Base-by-base conservation (phyloP, 1,284 basidiomycete species). In the Austroboletus niveus region DNA sequence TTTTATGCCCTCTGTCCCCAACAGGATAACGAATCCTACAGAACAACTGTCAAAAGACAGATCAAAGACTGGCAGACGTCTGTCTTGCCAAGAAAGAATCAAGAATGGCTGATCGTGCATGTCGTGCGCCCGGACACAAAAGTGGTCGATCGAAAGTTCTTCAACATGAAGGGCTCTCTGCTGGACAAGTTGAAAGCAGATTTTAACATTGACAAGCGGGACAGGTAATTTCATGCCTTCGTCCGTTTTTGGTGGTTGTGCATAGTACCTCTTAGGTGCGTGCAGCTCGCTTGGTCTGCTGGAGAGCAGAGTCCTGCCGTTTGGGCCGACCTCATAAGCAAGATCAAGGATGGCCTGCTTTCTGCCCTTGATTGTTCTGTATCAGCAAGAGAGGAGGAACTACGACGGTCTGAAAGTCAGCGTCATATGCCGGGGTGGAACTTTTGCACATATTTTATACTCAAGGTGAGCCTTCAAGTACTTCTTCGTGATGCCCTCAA, bases 381-480 rank as follows among this genome's bases (percentile, higher is more conserved):
- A 39, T 72, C 79, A 7, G 84, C 87, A 58, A 80, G 91, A 15
- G 90, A 94, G 64, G 94, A 97, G 45, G 93, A 96, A 54, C 86
- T 97, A 3, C 86, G 81, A 62, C 81, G 89, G 24, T 92, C 90
- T 0, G 94, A 98, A 66, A 78, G 83, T 44, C 92, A 96, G 66
- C 78, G 89, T 52, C 79, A 86, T 57, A 89, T 93, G 80, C 89
- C 92, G 1, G 94, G 94, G 3, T 98, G 95, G 95, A 95, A 97
- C 67, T 98, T 96, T 65, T 94, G 93, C 68, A 94, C 89, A 1
- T 98, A 95, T 76, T 97, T 98, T 69, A 84, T 94, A 35, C 75
- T 95, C 29, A 98, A 98, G 82, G 94, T 92, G 60, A 50, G 63
- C 47, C 12, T 38, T 9, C 49, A 27, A 51, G 15, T 15, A 24